Evolutionary conservation across 2,329 filamentous ascomycete genomes (phyloP).

Genomic region (Lasiodiplodia sp.): DNA sequence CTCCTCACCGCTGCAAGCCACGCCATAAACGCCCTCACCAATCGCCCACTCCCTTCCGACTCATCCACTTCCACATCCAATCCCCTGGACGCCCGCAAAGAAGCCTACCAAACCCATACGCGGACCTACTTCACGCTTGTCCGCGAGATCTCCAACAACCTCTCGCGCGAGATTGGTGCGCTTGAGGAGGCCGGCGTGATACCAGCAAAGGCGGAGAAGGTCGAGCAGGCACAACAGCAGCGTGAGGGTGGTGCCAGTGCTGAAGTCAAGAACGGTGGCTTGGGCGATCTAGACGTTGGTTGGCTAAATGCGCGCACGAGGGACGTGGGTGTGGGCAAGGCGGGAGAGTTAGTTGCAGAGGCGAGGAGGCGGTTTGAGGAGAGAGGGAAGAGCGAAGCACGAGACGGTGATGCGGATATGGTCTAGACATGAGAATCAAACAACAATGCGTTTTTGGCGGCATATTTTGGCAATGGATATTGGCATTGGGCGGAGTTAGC

Average conservation of each 20-base stretch:
- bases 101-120: slow-evolving; percentile 19
- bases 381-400: slow-evolving; percentile 35
- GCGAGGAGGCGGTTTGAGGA: slow-evolving; percentile 63
- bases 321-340: slow-evolving; percentile 82
- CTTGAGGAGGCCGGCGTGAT: slow-evolving; percentile 84
- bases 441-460: neutral
- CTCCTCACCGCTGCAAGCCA: slow-evolving; percentile 67
- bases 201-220: slow-evolving; percentile 47
- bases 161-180: slow-evolving; percentile 67
- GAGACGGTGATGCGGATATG: slow-evolving; percentile 13
- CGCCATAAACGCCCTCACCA: slow-evolving; percentile 64
- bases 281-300: slow-evolving; percentile 76
- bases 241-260: slow-evolving; percentile 30
- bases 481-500: neutral
- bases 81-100: slow-evolving; percentile 38
- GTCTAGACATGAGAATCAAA: neutral
- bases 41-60: slow-evolving; percentile 46
- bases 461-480: neutral
- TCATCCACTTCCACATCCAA: slow-evolving; percentile 34
- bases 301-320: slow-evolving; percentile 88
- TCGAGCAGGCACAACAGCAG: slow-evolving; percentile 26
- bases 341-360: slow-evolving; percentile 77
- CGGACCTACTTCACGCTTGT: slow-evolving; percentile 14
- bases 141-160: slow-evolving; percentile 15
- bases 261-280: slow-evolving; percentile 52